These are phyloP conservation scores for Trametes hirsuta DNA, from an alignment of 1,284 basidiomycete species.

Conservation along the genomic window DNA sequence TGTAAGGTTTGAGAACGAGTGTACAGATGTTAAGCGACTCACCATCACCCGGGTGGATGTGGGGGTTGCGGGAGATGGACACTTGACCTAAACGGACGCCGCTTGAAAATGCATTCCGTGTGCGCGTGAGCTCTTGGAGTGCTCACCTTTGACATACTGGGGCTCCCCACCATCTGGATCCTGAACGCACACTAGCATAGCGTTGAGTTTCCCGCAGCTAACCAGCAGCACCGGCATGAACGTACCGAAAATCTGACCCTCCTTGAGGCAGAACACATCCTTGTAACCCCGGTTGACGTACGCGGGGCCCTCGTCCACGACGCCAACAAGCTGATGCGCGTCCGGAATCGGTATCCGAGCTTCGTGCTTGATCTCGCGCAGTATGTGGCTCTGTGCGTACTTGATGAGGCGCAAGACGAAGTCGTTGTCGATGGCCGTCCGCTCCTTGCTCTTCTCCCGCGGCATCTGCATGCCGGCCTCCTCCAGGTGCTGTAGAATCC, in stretches of 20 bases:
- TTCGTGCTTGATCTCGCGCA: slow-evolving; percentile 72
- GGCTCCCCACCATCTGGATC: slow-evolving; percentile 47
- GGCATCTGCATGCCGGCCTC: slow-evolving; percentile 52
- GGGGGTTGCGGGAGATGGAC: slow-evolving; percentile 66
- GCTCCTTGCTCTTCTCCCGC: slow-evolving; percentile 19
- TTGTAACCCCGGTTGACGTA: slow-evolving; percentile 51
- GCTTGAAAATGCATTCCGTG: not conserved
- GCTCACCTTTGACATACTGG: slow-evolving; percentile 52
- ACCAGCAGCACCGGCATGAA: not conserved
- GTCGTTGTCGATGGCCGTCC: slow-evolving; percentile 26
- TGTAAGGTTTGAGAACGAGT: not conserved
- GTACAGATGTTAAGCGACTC: slow-evolving; percentile 12
- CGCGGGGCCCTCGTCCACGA: slow-evolving; percentile 76
- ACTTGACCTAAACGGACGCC: slow-evolving; percentile 36
- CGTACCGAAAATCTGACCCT: slow-evolving; percentile 66
- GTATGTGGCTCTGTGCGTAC: slow-evolving; percentile 60
- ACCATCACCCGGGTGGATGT: slow-evolving; percentile 74
- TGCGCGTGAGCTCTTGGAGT: too few species aligned
- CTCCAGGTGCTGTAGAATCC: slow-evolving; percentile 53
- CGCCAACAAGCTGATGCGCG: slow-evolving; percentile 69
- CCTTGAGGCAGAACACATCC: slow-evolving; percentile 54
- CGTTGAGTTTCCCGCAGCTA: not conserved
- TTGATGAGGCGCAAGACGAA: slow-evolving; percentile 58
- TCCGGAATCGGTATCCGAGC: slow-evolving; percentile 70
- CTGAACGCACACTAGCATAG: slow-evolving; percentile 58